Evolutionary conservation across 2,329 filamentous ascomycete genomes (phyloP).

Genomic region (Stagonosporopsis rhizophila): DNA sequence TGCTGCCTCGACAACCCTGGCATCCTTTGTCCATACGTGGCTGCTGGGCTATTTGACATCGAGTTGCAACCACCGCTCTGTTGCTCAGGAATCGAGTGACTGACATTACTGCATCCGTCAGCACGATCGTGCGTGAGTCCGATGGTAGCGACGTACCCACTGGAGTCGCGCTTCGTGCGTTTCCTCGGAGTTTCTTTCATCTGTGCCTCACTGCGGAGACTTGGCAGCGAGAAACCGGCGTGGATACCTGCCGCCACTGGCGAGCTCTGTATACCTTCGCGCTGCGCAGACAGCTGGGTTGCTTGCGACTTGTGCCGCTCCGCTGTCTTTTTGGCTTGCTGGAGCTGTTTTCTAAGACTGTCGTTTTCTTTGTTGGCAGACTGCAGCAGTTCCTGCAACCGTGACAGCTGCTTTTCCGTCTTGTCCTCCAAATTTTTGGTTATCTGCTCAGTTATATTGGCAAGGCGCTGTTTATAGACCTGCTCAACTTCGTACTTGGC

Average conservation of each 20-base stretch:
- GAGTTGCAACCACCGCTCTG: neutral
- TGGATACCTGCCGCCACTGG: neutral
- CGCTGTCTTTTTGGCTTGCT: neutral
- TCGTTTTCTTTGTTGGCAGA: neutral
- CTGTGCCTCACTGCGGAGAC: neutral
- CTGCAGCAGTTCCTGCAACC: neutral
- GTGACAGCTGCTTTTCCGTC: neutral
- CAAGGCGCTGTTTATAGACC: neutral
- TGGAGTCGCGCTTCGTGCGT: constrained; percentile 1
- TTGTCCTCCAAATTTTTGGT: neutral
- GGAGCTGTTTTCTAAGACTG: constrained; percentile 1
- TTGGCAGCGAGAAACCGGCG: neutral
- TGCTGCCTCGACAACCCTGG: neutral
- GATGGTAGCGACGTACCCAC: neutral
- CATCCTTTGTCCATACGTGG: neutral
- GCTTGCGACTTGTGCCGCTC: neutral
- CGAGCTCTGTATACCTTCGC: neutral
- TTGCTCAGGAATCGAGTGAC: neutral
- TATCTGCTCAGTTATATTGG: neutral
- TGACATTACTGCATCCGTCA: neutral
- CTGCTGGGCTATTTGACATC: neutral
- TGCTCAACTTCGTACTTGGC: neutral
- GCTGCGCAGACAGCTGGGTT: neutral
- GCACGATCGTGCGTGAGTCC: neutral
- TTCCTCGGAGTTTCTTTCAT: neutral